Evolutionary conservation across 345 rosid genomes (phyloP).

Genomic region (Corchorus capsularis): DNA sequence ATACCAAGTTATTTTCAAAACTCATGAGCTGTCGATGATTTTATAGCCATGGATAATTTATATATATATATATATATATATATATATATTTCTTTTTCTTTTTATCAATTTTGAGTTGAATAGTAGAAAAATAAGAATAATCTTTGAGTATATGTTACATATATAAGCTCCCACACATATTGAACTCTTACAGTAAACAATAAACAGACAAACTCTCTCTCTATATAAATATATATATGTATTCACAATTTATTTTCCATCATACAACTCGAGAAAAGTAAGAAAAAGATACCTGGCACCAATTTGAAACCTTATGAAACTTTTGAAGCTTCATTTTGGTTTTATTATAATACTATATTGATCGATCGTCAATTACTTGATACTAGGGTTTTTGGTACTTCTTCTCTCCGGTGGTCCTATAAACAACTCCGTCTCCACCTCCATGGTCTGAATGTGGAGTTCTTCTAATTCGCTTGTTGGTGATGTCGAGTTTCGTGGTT

Average conservation of each 20-base stretch:
- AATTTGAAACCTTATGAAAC: neutral
- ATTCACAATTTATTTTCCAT: conserved; percentile 8
- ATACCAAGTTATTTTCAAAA: too few species aligned
- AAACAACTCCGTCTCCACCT: conserved; percentile 78
- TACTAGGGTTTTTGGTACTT: conserved; percentile 10
- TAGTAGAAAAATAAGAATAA: too few species aligned
- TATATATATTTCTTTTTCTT: too few species aligned
- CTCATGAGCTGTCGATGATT: too few species aligned
- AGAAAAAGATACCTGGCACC: neutral
- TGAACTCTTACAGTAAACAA: too few species aligned
- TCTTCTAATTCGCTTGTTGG: conserved; percentile 23
- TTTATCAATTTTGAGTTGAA: too few species aligned
- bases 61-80: too few species aligned
- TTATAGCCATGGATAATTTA: too few species aligned
- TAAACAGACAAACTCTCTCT: neutral
- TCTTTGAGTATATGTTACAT: too few species aligned
- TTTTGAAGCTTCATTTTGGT: neutral
- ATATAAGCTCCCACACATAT: too few species aligned
- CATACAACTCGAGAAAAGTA: neutral
- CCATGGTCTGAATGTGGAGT: conserved; percentile 34
- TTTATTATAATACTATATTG: neutral
- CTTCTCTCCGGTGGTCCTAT: conserved; percentile 67
- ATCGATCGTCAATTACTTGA: neutral
- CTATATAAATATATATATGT: neutral
- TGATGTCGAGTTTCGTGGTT: neutral